phyloP scores from a whole-genome alignment of 371 early-diverging fungal species.

The Rhizopus arrhizus region DNA sequence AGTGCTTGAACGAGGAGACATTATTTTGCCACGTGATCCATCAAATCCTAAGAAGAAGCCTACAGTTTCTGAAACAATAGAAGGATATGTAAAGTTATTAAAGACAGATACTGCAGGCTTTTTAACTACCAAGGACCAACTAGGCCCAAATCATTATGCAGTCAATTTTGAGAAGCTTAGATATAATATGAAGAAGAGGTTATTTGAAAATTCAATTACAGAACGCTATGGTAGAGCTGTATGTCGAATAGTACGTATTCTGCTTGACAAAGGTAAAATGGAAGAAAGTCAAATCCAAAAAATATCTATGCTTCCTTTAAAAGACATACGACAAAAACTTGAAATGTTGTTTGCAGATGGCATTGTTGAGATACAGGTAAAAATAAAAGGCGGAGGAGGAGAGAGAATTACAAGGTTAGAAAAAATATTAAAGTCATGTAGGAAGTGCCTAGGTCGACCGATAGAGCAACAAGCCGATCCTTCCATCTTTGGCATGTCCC shows the following conservation, averaged over 20 bases:
- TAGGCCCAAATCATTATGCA: conserved; percentile 75
- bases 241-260: conserved; percentile 72
- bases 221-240: conserved; percentile 78
- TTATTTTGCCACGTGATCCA: conserved; percentile 58
- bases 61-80: conserved; percentile 48
- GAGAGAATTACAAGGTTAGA: no score
- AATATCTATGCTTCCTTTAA: conserved; percentile 76
- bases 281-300: conserved; percentile 84
- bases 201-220: conserved; percentile 71
- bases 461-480: conserved; percentile 85
- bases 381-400: no score
- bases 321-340: conserved; percentile 72
- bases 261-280: conserved; percentile 78
- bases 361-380: conserved; percentile 65
- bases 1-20: conserved; percentile 47
- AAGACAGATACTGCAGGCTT: conserved; percentile 67
- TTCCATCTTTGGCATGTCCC: conserved; percentile 83
- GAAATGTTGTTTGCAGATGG: conserved; percentile 68
- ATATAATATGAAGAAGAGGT: conserved; percentile 56
- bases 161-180: conserved; percentile 66
- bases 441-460: conserved; percentile 86
- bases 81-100: conserved; percentile 70
- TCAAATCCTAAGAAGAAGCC: conserved; percentile 48
- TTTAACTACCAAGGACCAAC: conserved; percentile 68
- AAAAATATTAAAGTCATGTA: conserved; percentile 17